Base-by-base conservation (phyloP, 345 rosid genomes). In the Melastoma malabathricum region DNA sequence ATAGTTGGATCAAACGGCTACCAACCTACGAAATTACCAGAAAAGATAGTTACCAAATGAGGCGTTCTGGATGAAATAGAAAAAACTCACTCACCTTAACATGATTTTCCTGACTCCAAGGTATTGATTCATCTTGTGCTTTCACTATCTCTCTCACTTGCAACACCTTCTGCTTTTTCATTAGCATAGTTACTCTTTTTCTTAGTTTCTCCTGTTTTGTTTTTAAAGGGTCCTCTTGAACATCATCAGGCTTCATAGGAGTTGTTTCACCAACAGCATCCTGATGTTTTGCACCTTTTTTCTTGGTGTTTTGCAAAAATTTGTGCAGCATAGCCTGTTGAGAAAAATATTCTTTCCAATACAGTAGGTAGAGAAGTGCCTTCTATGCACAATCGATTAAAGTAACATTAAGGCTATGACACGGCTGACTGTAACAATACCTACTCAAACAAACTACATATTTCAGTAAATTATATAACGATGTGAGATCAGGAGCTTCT, bases 101-200 rank as follows among this genome's bases (percentile, higher is more conserved):
- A 13, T 81, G 95, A 60, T 62, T 79, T 23, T 93, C 95, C 72
- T 81, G 95, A 59, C 97, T 90, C 99, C 99, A 93, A 47, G 95
- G 83, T 72, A 61, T 60, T 46, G 75, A 72, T 47, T 74, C 72
- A 65, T 69, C 83, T 17, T 76, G 74, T 22, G 46, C 74, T 69
- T 78, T 88, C 68, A 88, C 71, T 47, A 85, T 44, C 44, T 56
- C 64, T 67, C 64, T 77, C 53, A 85, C 73, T 64, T 77, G 80
- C 46, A 69, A 62, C 49, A 73, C 61, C 72, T 79, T 93, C 50
- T 88, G 64, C 64, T 81, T 79, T 58, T 88, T 83, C 54, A 93
- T 61, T 65, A 93, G 64, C 25, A 55, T 31, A 49, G 72, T 56
- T 44, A 81, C 84, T 44, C 60, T 75, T 71, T 71, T 88, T 75